Evolutionary conservation across 2,329 filamentous ascomycete genomes (phyloP), one percentile per base, ranked within the genome.

Genomic region (Elsinoe fawcettii): DNA sequence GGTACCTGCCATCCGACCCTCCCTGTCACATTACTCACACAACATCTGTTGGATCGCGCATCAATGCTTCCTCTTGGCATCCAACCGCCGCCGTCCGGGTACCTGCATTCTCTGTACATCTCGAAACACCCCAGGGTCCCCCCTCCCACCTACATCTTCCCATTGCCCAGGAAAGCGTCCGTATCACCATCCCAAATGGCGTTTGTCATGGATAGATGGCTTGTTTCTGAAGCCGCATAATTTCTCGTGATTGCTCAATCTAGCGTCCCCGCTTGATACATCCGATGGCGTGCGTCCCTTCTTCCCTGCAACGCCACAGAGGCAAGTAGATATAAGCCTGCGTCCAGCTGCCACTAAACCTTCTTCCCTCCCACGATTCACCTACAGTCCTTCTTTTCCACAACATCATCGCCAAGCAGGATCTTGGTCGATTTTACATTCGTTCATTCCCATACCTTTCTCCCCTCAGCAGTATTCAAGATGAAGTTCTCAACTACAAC

Each of bases 401-500:
- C 25, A 32, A 34, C n/a, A 14, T 51, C 44, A 32, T 32, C 20
- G 32, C 49, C 49, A 53, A 53, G 49, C 49, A 37, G 49, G 49
- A 37, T 53, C 49, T 53, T 53, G 49, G 49, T 39, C 49, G 18
- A 53, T 32, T 37, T 34, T 12, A n/a, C 49, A 37, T 53, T 53
- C 49, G 32, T 53, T 53, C 49, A 51, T 11, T n/a, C 18, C 16
- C 49, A 36, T n/a, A 36, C 49, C 20, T 5, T 30, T n/a, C 20
- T 37, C 23, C 41, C 16, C 18, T 25, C 25, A 14, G 8, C n/a
- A n/a, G n/a, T n/a, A n/a, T n/a, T 25, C 49, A 39, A 20, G 9
- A 53, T 53, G 49, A 53, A 53, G 32, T 53, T 39, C 32, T 39
- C 49, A 53, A 53, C 49, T 12, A 20, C 49, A 39, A 53, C 49